Evolutionary conservation across 1,284 basidiomycete species (phyloP).

Genomic region (Schizophyllum commune): DNA sequence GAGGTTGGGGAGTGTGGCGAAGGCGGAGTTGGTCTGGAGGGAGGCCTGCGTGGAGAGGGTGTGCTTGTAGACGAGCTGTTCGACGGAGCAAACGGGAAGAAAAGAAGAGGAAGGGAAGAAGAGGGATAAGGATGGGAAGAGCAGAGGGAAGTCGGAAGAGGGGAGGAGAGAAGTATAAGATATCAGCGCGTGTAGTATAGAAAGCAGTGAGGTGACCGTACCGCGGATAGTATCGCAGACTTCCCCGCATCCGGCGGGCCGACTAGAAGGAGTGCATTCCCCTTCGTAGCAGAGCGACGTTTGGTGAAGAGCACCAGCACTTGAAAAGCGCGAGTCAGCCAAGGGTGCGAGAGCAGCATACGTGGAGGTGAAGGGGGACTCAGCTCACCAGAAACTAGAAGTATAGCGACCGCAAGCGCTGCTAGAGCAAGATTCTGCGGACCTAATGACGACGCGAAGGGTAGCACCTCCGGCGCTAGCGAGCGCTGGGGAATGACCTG

Average conservation of each 20-base stretch:
- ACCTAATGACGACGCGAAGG: background rate
- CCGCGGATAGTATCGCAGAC: conserved; percentile 50
- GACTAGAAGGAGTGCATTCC: conserved; percentile 54
- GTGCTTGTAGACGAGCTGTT: conserved; percentile 60
- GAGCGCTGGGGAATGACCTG: background rate
- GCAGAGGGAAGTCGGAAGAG: no score
- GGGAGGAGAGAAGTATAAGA: no score
- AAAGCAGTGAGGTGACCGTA: no score
- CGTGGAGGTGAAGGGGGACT: background rate
- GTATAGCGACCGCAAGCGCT: background rate
- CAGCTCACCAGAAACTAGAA: background rate
- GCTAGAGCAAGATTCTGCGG: background rate
- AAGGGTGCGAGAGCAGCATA: background rate
- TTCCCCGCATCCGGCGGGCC: conserved; percentile 71
- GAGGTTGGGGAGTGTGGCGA: conserved; percentile 31
- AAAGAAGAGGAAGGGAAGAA: background rate
- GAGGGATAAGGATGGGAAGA: background rate
- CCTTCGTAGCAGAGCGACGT: conserved; percentile 37
- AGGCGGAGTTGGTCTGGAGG: conserved; percentile 57
- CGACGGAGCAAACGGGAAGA: no score
- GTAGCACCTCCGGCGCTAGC: background rate
- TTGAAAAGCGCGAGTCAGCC: conserved; percentile 9
- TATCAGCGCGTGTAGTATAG: no score
- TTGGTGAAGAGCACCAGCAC: conserved; percentile 33
- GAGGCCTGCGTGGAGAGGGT: conserved; percentile 65